phyloP scores from a whole-genome alignment of 2,329 filamentous ascomycete species.

The Trichoderma endophyticum region DNA sequence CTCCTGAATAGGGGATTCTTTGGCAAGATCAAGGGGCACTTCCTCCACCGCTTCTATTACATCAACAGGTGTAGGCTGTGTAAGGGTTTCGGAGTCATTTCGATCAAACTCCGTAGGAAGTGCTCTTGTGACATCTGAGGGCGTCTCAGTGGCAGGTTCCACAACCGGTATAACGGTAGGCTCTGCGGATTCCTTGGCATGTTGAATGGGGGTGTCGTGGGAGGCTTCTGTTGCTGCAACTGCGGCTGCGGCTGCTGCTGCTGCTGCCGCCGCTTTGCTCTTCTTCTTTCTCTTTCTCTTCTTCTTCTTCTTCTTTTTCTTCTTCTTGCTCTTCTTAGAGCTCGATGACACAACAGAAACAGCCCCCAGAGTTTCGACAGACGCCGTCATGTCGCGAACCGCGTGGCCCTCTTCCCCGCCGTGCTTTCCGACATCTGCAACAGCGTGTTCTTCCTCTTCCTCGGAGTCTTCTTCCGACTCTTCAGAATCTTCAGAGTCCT shows the following conservation, averaged over 20 bases:
- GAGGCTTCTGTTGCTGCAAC: neutral
- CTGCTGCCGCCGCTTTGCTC: neutral
- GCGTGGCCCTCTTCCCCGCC: neutral
- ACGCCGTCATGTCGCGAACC: neutral
- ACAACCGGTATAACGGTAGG: neutral
- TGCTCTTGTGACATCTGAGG: neutral
- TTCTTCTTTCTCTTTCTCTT: neutral
- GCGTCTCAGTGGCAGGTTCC: neutral
- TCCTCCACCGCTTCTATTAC: neutral
- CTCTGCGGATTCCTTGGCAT: neutral
- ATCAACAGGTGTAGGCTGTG: neutral
- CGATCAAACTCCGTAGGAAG: neutral
- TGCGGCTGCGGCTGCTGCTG: neutral
- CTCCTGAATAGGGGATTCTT: neutral
- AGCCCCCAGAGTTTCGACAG: constrained; percentile 1
- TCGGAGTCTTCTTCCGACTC: neutral
- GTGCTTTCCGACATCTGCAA: neutral
- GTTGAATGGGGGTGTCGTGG: neutral
- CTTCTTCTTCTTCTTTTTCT: constrained; percentile 20
- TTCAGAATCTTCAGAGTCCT: constrained; percentile 19
- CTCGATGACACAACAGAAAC: neutral
- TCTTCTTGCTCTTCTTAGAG: constrained; percentile 22
- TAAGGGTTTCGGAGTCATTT: neutral
- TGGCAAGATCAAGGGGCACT: neutral
- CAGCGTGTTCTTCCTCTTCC: neutral